Base-by-base conservation (phyloP, 805 yeast genomes). In the Hanseniaspora taiwanica region DNA sequence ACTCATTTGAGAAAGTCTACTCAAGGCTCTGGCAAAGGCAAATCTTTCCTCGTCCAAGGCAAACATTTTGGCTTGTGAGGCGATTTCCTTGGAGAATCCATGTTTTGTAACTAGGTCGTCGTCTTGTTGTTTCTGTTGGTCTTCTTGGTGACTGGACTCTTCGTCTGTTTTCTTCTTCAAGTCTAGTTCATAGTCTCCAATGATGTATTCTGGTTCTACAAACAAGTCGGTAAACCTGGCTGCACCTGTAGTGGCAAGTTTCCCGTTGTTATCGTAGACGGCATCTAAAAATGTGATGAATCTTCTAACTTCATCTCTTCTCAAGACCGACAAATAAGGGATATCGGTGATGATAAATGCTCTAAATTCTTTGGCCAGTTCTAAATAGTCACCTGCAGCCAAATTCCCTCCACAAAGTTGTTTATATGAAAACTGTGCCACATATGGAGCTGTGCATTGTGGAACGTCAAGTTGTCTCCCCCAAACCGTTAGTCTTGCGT, bases 211-310 rank as follows among this genome's bases (percentile, higher is more conserved):
- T 1, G 86, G 82, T 50, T 86, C 94, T 14, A 83, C 94, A 59
- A 91, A 87, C 38, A 91, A 70, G 44, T 81, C 80, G 35, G 76
- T 75, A 55, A 86, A 89, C 18, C 85, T 80, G 8, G 86, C 87
- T 1, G 82, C 94, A 0, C 86, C 80, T 0, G 96, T 85, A 25
- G 86, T 89, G 1, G 94, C 94, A 13, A 91, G 63, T 52, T 86
- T 71, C 8, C 93, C 82, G 49, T 84, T 87, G 40, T 80, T 80
- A 58, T 91, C 97, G 57, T 91, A 91, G 3, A 87, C 93, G 0
- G 98, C 96, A 58, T 91, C 98, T 40, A 91, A 61, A 51, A 91
- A 91, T 0, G 95, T 91, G 57, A 91, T 91, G 55, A 91, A 89
- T 50, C 98, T 67, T 53, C 97, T 71, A 19, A 87, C 84, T 48